Percentiles rank a stretch among this genome's conserved stretches.
These are phyloP conservation scores for Mycena latifolia DNA, from an alignment of 768 basidiomycete species.

Conservation along the genomic window DNA sequence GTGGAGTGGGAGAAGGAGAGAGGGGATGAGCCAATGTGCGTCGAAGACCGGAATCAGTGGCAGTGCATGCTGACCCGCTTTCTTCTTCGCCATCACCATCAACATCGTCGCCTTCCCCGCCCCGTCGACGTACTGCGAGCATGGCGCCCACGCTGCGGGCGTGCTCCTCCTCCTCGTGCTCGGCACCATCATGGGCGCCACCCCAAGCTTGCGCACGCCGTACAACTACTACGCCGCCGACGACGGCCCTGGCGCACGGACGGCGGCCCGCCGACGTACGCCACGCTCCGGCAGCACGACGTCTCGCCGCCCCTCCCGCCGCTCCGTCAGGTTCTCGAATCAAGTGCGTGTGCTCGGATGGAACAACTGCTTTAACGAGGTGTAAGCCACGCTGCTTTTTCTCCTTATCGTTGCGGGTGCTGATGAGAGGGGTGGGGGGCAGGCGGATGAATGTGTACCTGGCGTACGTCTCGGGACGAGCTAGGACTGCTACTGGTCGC, in stretches of 20 bases:
- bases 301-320: constrained; percentile 60
- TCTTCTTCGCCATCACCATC: too few species aligned
- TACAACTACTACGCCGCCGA: neutral
- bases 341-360: constrained; percentile 57
- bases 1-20: too few species aligned
- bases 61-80: too few species aligned
- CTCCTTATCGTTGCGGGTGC: constrained; percentile 48
- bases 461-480: constrained; percentile 60
- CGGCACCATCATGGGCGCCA: neutral
- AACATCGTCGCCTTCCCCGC: too few species aligned
- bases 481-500: constrained; percentile 58
- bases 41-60: too few species aligned
- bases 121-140: too few species aligned
- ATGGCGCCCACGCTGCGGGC: too few species aligned
- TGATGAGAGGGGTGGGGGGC: constrained; percentile 41
- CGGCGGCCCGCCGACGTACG: constrained; percentile 55
- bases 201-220: neutral
- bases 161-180: too few species aligned
- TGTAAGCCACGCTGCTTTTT: constrained; percentile 56
- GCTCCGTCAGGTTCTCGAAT: constrained; percentile 62
- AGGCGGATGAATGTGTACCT: constrained; percentile 65
- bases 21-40: too few species aligned
- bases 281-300: constrained; percentile 61
- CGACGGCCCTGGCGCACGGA: constrained; percentile 13
- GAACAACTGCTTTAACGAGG: constrained; percentile 66